A percentile compares a stretch with the other conserved stretches of the same genome.
Conservation (phyloP, 2,329 filamentous ascomycete genomes). For the Fusarium sp. region DNA sequence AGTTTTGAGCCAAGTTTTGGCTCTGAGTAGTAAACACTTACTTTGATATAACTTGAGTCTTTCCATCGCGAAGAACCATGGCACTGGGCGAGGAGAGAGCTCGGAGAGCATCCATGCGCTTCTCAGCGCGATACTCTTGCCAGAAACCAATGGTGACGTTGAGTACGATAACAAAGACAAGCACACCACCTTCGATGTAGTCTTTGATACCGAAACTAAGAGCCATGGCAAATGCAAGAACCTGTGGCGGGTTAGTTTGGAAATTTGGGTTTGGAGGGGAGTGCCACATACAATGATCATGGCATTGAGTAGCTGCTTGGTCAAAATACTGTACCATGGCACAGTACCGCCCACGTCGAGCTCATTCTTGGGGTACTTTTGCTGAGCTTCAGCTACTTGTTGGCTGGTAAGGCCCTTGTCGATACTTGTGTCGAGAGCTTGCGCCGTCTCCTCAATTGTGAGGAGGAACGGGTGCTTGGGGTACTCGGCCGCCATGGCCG, state of each 20-base stretch:
- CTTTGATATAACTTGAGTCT: constrained; percentile 66
- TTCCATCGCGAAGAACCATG: constrained; percentile 68
- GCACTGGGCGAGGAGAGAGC: constrained; percentile 71
- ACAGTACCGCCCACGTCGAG: constrained; percentile 74
- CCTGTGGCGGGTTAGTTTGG: constrained; percentile 54
- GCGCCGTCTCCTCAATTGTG: constrained; percentile 67
- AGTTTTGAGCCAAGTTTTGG: background rate
- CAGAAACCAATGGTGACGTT: constrained; percentile 75
- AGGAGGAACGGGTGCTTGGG: constrained; percentile 69
- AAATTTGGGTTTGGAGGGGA: background rate
- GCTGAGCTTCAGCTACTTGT: constrained; percentile 67
- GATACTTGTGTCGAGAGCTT: constrained; percentile 68
- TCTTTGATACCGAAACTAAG: constrained; percentile 73
- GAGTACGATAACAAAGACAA: constrained; percentile 72
- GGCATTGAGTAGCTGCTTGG: constrained; percentile 78
- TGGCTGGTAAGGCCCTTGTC: constrained; percentile 72
- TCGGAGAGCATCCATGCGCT: constrained; percentile 71
- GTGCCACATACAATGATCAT: constrained; percentile 72
- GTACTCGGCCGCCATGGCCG: constrained; percentile 58
- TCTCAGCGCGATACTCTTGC: constrained; percentile 71
- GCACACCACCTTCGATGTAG: constrained; percentile 73
- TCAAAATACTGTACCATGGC: constrained; percentile 75
- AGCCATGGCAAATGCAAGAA: constrained; percentile 80
- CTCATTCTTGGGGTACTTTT: constrained; percentile 73
- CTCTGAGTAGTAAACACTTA: constrained; percentile 47